A percentile compares a stretch with the other conserved stretches of the same genome.
These are phyloP conservation scores for Ceratobasidium sp. DNA, from an alignment of 1,284 basidiomycete species.

Conservation along the genomic window DNA sequence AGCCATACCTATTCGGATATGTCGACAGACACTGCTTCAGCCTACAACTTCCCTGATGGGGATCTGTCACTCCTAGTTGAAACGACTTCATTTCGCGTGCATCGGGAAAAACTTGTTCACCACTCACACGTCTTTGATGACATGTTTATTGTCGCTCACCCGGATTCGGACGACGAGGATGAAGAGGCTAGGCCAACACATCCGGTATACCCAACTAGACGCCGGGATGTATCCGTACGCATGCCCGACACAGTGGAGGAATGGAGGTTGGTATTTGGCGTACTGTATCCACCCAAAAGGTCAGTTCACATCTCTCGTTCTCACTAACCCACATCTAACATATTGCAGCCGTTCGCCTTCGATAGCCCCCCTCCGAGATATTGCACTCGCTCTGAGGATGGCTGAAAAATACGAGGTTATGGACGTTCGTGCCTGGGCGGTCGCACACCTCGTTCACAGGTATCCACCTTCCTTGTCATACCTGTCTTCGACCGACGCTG, in stretches of 20 bases:
- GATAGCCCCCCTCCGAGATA: slow-evolving; percentile 2
- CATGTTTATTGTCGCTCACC: slow-evolving; percentile 26
- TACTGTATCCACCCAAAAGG: slow-evolving; percentile 20
- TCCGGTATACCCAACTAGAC: not conserved
- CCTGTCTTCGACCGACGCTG: not conserved
- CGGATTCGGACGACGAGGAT: slow-evolving; percentile 5
- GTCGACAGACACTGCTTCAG: not conserved
- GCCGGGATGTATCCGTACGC: not conserved
- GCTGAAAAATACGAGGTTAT: slow-evolving; percentile 29
- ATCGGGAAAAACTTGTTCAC: slow-evolving; percentile 15
- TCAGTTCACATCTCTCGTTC: not conserved
- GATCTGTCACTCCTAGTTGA: slow-evolving; percentile 17
- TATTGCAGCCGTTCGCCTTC: not conserved
- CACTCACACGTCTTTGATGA: slow-evolving; percentile 29
- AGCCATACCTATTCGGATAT: too few relatives aligned
- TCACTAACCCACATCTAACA: not conserved
- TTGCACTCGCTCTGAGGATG: slow-evolving; percentile 20
- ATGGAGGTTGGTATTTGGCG: slow-evolving; percentile 8
- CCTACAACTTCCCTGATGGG: slow-evolving; percentile 25
- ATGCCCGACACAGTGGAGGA: slow-evolving; percentile 25
- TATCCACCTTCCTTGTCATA: slow-evolving; percentile 8
- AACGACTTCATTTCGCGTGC: slow-evolving; percentile 9
- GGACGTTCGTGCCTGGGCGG: slow-evolving; percentile 13
- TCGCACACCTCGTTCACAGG: slow-evolving; percentile 8
- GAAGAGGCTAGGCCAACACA: too few relatives aligned